Evolutionary conservation across 129 eudicot species (phyloP), one percentile per base, ranked within the genome.

Genomic region (Sambucus nigra): DNA sequence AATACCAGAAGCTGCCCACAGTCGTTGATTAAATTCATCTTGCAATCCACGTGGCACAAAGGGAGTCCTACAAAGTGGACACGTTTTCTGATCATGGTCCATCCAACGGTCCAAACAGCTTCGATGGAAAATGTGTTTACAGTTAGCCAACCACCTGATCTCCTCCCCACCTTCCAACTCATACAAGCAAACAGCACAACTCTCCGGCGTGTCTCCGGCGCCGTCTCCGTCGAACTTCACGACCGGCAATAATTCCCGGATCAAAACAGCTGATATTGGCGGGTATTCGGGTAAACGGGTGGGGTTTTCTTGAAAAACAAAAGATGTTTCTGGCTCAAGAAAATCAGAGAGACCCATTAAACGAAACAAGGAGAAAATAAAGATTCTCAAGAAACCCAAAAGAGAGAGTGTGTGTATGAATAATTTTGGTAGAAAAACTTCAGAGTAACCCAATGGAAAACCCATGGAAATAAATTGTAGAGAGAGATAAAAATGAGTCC

Each of bases 101-200:
- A 83, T 83, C 87, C 94, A 83, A 60, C 87, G 80, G 80, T 83
- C 94, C 65, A 83, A 12, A 66, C 94, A 83, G 18, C 71, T 40
- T 53, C 72, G 67, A 48, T 83, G 94, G 57, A 78, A 83, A 13
- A 83, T 60, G 31, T 83, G 94, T 10, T 64, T 61, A 35, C 94
- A 83, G 54, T 83, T 79, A 12, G 61, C 38, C 51, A 83, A 53
- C 45, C 65, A 57, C 65, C 94, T 70, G 65, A 83, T 75, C 56
- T 78, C 94, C 17, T 83, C 94, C 15, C 71, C 76, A 3, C 33
- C 64, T 0, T 73, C 67, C 1, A 83, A 65, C 61, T 83, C 83
- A 31, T 69, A 69, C 57, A 83, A 44, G 53, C 94, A 83, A 17
- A 83, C 87, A 0, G 94, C 94, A 28, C 94, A 83, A 1, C 67